These are phyloP conservation scores for Diaporthe nobilis DNA, from an alignment of 2,329 filamentous ascomycete species.

Conservation along the genomic window DNA sequence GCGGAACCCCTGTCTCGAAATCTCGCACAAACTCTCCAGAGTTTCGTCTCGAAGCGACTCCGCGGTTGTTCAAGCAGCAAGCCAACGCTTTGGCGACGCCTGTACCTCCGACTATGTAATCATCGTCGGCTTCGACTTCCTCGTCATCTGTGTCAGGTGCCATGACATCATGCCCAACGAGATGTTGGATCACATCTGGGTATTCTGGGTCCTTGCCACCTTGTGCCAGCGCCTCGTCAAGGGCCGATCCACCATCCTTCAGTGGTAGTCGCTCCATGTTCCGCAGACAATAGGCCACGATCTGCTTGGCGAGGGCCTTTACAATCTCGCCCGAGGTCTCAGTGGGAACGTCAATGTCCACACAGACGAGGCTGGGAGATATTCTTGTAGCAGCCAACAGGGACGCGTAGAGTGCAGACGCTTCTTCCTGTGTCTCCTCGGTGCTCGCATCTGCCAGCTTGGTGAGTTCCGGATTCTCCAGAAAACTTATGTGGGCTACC, in stretches of 20 bases:
- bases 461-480: slow-evolving; percentile 83
- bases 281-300: slow-evolving; percentile 92
- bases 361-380: slow-evolving; percentile 85
- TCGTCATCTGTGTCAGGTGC: slow-evolving; percentile 69
- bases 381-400: slow-evolving; percentile 89
- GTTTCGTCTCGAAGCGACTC: slow-evolving; percentile 71
- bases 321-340: slow-evolving; percentile 89
- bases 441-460: slow-evolving; percentile 81
- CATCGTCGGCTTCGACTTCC: slow-evolving; percentile 84
- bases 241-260: slow-evolving; percentile 60
- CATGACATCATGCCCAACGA: slow-evolving; percentile 79
- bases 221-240: slow-evolving; percentile 52
- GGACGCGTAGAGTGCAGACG: slow-evolving; percentile 92
- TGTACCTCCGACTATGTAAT: slow-evolving; percentile 96
- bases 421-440: slow-evolving; percentile 89
- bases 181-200: slow-evolving; percentile 87
- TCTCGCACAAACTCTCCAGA: slow-evolving; percentile 68
- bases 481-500: slow-evolving; percentile 87
- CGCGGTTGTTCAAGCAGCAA: slow-evolving; percentile 88
- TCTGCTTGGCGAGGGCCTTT: slow-evolving; percentile 91
- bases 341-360: slow-evolving; percentile 91
- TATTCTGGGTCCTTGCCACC: slow-evolving; percentile 59
- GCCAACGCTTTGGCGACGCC: slow-evolving; percentile 95
- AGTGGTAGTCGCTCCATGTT: slow-evolving; percentile 89
- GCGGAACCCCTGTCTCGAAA: slow-evolving; percentile 64